A percentile compares a stretch with the other conserved stretches of the same genome.
phyloP scores from a whole-genome alignment of 441 rosid genomes.

The Kokia cookei region DNA sequence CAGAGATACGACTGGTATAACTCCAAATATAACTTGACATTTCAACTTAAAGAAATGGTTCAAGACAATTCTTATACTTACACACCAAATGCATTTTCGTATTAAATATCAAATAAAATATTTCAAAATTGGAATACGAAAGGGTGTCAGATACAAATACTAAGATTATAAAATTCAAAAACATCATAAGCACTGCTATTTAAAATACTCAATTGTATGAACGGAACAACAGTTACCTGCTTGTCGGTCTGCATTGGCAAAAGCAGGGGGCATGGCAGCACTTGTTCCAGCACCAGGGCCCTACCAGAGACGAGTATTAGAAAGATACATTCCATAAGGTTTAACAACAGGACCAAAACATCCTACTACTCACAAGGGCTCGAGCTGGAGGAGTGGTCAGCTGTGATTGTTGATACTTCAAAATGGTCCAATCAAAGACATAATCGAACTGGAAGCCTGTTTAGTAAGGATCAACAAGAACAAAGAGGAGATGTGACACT shows the following conservation, averaged over 20 bases:
- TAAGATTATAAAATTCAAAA: not conserved
- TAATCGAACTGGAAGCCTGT: conserved; percentile 95
- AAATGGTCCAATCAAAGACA: conserved; percentile 97
- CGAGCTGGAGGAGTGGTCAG: conserved; percentile 70
- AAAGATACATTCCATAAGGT: conserved; percentile 4
- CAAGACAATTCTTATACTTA: not conserved
- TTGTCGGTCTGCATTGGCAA: conserved; percentile 54
- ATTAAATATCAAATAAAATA: not conserved
- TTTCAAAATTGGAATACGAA: not conserved
- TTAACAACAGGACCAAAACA: not conserved
- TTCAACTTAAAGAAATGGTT: not conserved
- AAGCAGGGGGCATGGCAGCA: conserved; percentile 57
- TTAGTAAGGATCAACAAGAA: conserved; percentile 12
- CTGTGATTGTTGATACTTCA: conserved; percentile 96
- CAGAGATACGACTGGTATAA: conserved; percentile 1
- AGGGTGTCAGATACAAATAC: not conserved
- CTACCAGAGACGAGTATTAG: conserved; percentile 34
- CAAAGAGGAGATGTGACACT: conserved; percentile 29
- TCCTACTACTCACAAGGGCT: conserved; percentile 38
- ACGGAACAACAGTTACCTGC: conserved; percentile 38
- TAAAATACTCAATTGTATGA: not conserved
- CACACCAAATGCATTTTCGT: not conserved
- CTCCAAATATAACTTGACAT: not conserved
- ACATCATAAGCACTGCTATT: not conserved
- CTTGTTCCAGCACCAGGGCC: conserved; percentile 78